Percentiles rank a stretch among this genome's conserved stretches.
Evolutionary conservation across 2,329 filamentous ascomycete species (phyloP).

Genomic region (Sclerotiophoma versabilis): DNA sequence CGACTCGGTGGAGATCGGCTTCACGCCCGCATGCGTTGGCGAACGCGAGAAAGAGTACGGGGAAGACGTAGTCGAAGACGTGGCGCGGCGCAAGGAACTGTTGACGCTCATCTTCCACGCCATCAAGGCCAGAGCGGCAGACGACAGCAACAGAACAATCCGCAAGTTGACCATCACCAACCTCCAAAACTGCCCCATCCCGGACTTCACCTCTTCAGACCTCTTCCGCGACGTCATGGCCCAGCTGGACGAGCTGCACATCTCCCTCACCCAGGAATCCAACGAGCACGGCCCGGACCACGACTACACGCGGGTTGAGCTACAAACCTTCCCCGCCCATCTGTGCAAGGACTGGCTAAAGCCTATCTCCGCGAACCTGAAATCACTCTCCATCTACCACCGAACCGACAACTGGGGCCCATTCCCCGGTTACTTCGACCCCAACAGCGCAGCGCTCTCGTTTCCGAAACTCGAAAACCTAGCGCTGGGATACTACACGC

Average conservation of each 20-base stretch:
- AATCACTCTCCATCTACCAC: slow-evolving; percentile 7
- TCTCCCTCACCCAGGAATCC: slow-evolving; percentile 11
- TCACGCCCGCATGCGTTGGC: background rate
- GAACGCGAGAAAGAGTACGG: background rate
- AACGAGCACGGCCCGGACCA: slow-evolving; percentile 14
- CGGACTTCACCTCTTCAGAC: slow-evolving; percentile 13
- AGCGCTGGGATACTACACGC: slow-evolving; percentile 17
- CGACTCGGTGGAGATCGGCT: background rate
- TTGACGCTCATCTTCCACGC: background rate
- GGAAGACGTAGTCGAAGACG: background rate
- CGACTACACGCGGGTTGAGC: slow-evolving; percentile 14
- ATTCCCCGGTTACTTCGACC: slow-evolving; percentile 18
- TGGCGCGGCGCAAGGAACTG: background rate
- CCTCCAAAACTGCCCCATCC: slow-evolving; percentile 15
- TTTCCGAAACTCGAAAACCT: slow-evolving; percentile 18
- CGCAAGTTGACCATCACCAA: slow-evolving; percentile 18
- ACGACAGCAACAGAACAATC: slow-evolving; percentile 10
- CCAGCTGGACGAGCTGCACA: slow-evolving; percentile 16
- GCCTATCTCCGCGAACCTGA: slow-evolving; percentile 13
- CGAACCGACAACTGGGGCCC: slow-evolving; percentile 16
- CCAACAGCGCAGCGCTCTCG: slow-evolving; percentile 8
- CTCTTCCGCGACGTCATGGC: slow-evolving; percentile 16
- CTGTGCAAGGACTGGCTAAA: slow-evolving; percentile 11
- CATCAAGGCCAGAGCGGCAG: background rate
- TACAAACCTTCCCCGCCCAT: slow-evolving; percentile 16